Base-by-base conservation (phyloP, 441 rosid genomes). In the Mallotus repandus region DNA sequence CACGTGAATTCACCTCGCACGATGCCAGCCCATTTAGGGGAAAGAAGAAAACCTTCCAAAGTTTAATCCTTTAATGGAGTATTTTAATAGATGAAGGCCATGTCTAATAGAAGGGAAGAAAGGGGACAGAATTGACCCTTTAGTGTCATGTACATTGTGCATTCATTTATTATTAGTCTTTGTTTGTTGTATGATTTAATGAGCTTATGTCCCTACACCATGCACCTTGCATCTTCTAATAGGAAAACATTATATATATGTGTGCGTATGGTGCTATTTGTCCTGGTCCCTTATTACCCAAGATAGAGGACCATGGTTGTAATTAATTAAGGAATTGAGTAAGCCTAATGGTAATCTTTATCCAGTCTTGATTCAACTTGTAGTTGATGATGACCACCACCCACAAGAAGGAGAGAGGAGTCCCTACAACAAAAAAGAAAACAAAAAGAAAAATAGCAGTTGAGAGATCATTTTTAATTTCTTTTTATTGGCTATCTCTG, bases 31-130 rank as follows among this genome's bases (percentile, higher is more conserved):
- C 57, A 66, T 52, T 46, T 72, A 55, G 15, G n/a, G 68, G 10
- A 45, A 45, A 7, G 35, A 72, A 53, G 8, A 54, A 71, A 65
- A 58, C 58, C 60, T 66, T 61, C 48, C 58, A 10, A 25, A 59
- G 54, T 58, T 35, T 54, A 61, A 38, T 53, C 12, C 15, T n/a
- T 21, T 25, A 35, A 43, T 5, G 15, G 25, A 61, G 71, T 22
- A 64, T 15, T 57, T 62, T 35, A 14, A 12, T 56, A 58, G 72
- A 59, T 65, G 43, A 32, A 62, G 48, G 66, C 68, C 76, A 76
- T 78, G 79, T 76, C 83, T 32, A 73, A 70, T 49, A 68, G 75
- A 80, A 76, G 79, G 86, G 79, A 72, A 61, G 78, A 77, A 79
- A 77, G 78, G 77, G 59, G 74, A 72, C 84, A 78, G 64, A 78